A percentile compares a stretch with the other conserved stretches of the same genome.
These are phyloP conservation scores for Candida andamanensis DNA, from an alignment of 805 yeast genomes.

Conservation along the genomic window DNA sequence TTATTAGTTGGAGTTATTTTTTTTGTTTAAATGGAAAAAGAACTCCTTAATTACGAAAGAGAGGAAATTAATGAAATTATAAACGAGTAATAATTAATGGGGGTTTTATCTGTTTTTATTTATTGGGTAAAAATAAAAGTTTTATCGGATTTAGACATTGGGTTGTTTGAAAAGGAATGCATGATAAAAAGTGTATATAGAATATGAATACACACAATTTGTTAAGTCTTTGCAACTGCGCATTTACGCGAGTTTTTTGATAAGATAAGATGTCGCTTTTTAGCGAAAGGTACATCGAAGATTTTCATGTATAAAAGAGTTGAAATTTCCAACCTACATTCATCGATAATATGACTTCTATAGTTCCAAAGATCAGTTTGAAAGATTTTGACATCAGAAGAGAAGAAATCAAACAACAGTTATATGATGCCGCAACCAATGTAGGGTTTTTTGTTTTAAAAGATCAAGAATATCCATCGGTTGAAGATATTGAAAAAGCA, in stretches of 20 bases:
- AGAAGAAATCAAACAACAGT: conserved; percentile 24
- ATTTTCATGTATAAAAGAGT: no score
- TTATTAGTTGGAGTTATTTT: conserved; percentile 5
- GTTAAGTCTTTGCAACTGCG: no score
- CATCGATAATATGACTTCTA: no score
- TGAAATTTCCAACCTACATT: no score
- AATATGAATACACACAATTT: no score
- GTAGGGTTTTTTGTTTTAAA: conserved; percentile 26
- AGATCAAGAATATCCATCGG: conserved; percentile 27
- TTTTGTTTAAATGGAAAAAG: conserved; percentile 3
- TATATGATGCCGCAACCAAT: conserved; percentile 22
- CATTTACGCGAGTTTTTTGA: no score
- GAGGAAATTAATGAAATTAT: not conserved
- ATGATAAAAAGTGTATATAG: conserved; percentile 23
- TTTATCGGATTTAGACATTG: conserved; percentile 38
- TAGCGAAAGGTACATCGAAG: no score
- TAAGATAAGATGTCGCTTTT: no score
- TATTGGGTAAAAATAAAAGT: conserved; percentile 10
- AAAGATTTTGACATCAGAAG: conserved; percentile 17
- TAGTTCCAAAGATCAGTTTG: conserved; percentile 26
- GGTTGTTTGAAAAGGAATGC: conserved; percentile 17
- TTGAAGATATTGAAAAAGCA: conserved; percentile 21
- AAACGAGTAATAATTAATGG: conserved; percentile 1
- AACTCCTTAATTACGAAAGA: conserved; percentile 12
- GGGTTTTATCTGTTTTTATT: conserved; percentile 7